Percentiles rank a stretch among this genome's conserved stretches.
Conservation (phyloP, 352 stramenopile species). For the Phytophthora foliorum region DNA sequence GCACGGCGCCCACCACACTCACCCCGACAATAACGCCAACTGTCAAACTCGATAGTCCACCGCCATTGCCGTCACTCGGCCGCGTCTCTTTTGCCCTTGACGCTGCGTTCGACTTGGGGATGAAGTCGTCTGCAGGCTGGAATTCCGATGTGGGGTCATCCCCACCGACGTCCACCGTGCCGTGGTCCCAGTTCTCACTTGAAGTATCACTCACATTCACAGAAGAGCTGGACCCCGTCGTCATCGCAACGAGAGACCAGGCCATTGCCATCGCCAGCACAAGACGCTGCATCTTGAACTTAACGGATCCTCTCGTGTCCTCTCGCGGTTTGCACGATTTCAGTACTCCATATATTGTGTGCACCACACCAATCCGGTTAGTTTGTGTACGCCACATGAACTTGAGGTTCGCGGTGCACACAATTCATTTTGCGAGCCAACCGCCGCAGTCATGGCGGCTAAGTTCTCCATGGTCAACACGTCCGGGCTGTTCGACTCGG, state of each 20-base stretch:
- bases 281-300: conserved; percentile 14
- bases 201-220: neutral
- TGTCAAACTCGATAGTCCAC: conserved; percentile 17
- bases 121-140: conserved; percentile 29
- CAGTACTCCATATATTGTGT: neutral
- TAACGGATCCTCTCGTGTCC: conserved; percentile 9
- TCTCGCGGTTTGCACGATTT: neutral
- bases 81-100: neutral
- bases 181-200: neutral
- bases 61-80: conserved; percentile 25
- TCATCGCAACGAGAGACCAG: conserved; percentile 6
- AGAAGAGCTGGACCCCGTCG: conserved; percentile 12
- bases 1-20: conserved; percentile 26
- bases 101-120: conserved; percentile 4
- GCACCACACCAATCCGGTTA: no score
- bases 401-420: no score
- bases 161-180: conserved; percentile 4
- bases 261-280: conserved; percentile 16
- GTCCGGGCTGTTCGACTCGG: conserved; percentile 76
- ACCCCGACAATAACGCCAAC: conserved; percentile 45
- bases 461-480: conserved; percentile 88
- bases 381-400: no score
- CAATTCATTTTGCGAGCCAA: conserved; percentile 9
- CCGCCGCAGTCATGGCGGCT: conserved; percentile 56
- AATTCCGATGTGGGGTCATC: conserved; percentile 17